Percentiles rank a stretch among this genome's conserved stretches.
Conservation (phyloP, 1,139 yeast species). For the Pichia sp. region DNA sequence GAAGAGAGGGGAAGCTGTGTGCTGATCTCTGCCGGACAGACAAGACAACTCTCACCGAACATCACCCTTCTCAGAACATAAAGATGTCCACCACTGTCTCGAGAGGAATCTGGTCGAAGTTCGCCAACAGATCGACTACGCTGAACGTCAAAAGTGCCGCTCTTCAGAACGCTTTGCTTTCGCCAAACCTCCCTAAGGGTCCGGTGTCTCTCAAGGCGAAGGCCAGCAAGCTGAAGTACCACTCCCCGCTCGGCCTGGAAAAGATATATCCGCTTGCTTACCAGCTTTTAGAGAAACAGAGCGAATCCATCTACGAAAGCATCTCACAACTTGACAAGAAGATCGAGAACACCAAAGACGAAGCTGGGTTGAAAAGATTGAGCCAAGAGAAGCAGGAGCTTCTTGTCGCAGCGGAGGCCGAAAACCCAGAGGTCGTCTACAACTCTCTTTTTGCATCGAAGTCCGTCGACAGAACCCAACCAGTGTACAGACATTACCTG, state of each 20-base stretch:
- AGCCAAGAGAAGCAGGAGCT: slow-evolving; percentile 25
- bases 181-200: slow-evolving; percentile 38
- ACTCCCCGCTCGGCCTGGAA: slow-evolving; percentile 63
- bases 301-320: slow-evolving; percentile 30
- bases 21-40: neutral
- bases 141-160: slow-evolving; percentile 36
- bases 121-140: slow-evolving; percentile 39
- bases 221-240: slow-evolving; percentile 48
- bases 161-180: slow-evolving; percentile 35
- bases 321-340: slow-evolving; percentile 30
- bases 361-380: slow-evolving; percentile 15
- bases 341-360: slow-evolving; percentile 19
- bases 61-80: no score
- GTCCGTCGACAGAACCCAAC: slow-evolving; percentile 61
- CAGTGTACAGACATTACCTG: slow-evolving; percentile 71
- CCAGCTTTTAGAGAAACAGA: slow-evolving; percentile 50
- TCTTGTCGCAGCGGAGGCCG: slow-evolving; percentile 52
- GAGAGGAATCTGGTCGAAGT: slow-evolving; percentile 47
- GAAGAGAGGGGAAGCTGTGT: neutral
- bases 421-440: slow-evolving; percentile 80
- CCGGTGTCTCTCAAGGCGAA: slow-evolving; percentile 46
- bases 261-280: slow-evolving; percentile 71
- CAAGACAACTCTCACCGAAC: neutral
- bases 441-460: slow-evolving; percentile 48
- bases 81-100: slow-evolving; percentile 11